These are phyloP conservation scores for Isatis lusitanica DNA, from an alignment of 441 rosid genomes.

Conservation along the genomic window DNA sequence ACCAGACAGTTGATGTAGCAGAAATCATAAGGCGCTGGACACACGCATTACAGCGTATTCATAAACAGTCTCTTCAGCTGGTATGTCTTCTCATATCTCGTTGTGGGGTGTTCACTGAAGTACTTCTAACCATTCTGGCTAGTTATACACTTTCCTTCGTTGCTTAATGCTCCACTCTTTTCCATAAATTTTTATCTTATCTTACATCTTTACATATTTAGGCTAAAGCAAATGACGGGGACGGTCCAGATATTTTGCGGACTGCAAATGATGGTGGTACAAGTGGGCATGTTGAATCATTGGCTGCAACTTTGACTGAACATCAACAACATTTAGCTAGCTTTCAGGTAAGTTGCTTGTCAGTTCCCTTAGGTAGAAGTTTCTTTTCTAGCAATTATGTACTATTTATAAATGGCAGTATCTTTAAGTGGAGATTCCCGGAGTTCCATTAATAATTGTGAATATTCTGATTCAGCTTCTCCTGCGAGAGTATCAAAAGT, in stretches of 20 bases:
- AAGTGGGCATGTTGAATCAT: slow-evolving; percentile 89
- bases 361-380: neutral
- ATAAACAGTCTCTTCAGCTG: slow-evolving; percentile 96
- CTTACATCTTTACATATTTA: slow-evolving; percentile 34
- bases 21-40: slow-evolving; percentile 99
- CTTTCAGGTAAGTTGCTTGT: slow-evolving; percentile 70
- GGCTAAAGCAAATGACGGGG: slow-evolving; percentile 98
- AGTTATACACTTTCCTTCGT: neutral
- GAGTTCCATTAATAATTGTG: slow-evolving; percentile 3
- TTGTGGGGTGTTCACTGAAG: neutral
- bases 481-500: slow-evolving; percentile 3
- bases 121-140: neutral
- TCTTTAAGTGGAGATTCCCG: neutral
- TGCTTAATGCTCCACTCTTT: slow-evolving; percentile 7
- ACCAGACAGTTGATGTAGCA: slow-evolving; percentile 93
- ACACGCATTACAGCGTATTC: slow-evolving; percentile 97
- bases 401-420: neutral
- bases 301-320: slow-evolving; percentile 87
- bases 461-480: neutral
- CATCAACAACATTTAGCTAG: slow-evolving; percentile 99
- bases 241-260: slow-evolving; percentile 94
- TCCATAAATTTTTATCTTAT: slow-evolving; percentile 6
- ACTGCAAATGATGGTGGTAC: slow-evolving; percentile 69
- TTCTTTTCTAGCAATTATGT: neutral
- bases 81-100: slow-evolving; percentile 47